These are phyloP conservation scores for Pyronema domesticum DNA, from an alignment of 495 filamentous ascomycete genomes.

Conservation along the genomic window DNA sequence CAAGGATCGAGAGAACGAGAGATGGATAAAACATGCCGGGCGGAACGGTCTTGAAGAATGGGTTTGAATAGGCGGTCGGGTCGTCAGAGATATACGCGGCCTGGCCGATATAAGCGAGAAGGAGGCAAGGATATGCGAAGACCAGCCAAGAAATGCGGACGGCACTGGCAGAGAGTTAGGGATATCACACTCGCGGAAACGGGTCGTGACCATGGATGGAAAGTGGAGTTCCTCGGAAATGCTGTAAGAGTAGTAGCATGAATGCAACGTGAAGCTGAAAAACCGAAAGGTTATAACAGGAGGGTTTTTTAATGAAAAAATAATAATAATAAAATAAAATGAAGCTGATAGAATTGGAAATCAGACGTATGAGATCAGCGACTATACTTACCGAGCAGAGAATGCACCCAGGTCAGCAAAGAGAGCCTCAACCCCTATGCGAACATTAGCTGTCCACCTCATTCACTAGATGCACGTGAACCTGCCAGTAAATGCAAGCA, in stretches of 20 bases:
- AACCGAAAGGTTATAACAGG: too few species aligned
- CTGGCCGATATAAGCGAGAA: constrained; percentile 56
- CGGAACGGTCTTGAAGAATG: constrained; percentile 51
- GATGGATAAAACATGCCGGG: constrained; percentile 49
- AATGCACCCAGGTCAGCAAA: constrained; percentile 63
- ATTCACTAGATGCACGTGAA: too few species aligned
- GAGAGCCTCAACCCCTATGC: constrained; percentile 46
- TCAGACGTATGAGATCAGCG: neutral
- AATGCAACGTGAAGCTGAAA: too few species aligned
- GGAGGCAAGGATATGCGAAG: constrained; percentile 46
- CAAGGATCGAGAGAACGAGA: constrained; percentile 46
- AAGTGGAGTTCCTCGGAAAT: too few species aligned
- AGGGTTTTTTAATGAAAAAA: too few species aligned
- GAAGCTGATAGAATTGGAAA: too few species aligned
- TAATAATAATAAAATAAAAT: too few species aligned
- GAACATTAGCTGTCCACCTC: too few species aligned
- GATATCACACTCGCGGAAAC: too few species aligned
- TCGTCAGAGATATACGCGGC: constrained; percentile 49
- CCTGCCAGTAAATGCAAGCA: constrained; percentile 44
- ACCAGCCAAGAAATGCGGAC: constrained; percentile 49
- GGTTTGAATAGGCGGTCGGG: constrained; percentile 37
- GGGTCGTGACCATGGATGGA: too few species aligned
- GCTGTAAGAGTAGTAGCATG: too few species aligned
- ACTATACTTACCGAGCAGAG: constrained; percentile 25
- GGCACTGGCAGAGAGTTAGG: constrained; percentile 24